Base-by-base conservation (phyloP, 1,139 yeast species). In the Saccharomyces pastorianus region DNA sequence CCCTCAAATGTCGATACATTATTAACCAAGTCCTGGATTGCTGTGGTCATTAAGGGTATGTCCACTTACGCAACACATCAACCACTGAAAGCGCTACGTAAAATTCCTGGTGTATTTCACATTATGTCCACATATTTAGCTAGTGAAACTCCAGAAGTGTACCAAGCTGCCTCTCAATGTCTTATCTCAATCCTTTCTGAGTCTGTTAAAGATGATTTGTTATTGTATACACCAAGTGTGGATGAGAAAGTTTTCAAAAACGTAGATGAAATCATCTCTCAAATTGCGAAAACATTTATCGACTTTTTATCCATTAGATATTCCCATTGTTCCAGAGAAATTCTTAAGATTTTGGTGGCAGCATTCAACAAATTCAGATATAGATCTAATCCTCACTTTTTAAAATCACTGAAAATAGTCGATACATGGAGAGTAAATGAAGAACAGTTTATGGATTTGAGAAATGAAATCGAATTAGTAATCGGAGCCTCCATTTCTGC, bases 11-110 rank as follows among this genome's bases (percentile, higher is more conserved):
- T 85, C 62, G 99, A 93, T 66, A 76, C 85, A 47, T 91, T 89
- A 69, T 78, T 93, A 61, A 89, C 95, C 14, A 96, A 95, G 17
- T 81, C 96, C 8, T 93, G 99, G 99, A 79, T 90, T 51, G 96
- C 97, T 0, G 96, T 90, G 27, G 80, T 93, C 46, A 95, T 97
- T 6, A 90, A 89, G 65, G 96, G 95, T 49, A 76, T 87, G 59
- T 82, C 83, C 52, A 79, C 91, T 6, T 88, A 83, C 66, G 75
- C 91, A 14, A 69, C 71, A 17, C 75, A 85, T 58, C 81, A 85
- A 58, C 82, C 90, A 1, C 66, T 75, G 31, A 72, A 75, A 41
- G 84, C 89, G 56, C 67, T 90, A 49, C 64, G 71, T 25, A 81
- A 79, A 60, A 69, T 88, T 20, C 84, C 86, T 2, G 72, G 72